Conservation (phyloP, 345 rosid genomes). For the Populus ilicifolia region DNA sequence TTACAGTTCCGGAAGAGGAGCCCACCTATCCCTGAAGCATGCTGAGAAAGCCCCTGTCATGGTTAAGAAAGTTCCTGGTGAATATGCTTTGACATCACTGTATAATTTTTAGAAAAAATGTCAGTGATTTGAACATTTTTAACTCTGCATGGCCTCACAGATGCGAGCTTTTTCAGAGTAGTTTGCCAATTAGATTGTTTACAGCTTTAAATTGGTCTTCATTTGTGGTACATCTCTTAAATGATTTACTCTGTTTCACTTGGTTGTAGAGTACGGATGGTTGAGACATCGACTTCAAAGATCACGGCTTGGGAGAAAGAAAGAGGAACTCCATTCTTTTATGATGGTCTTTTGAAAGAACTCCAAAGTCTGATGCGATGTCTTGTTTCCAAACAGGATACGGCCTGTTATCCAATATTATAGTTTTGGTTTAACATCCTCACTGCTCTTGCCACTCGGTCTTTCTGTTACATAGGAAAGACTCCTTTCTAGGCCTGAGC, state of each 20-base stretch:
- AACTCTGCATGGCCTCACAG: not conserved
- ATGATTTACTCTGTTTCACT: not conserved
- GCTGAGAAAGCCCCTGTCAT: slow-evolving; percentile 69
- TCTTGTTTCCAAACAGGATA: no score
- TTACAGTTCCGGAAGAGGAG: slow-evolving; percentile 37
- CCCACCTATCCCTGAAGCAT: slow-evolving; percentile 1
- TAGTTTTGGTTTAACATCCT: no score
- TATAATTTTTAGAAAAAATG: not conserved
- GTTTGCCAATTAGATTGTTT: not conserved
- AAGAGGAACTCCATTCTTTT: slow-evolving; percentile 44
- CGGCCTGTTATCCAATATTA: no score
- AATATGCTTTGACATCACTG: slow-evolving; percentile 3
- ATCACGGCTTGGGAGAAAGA: slow-evolving; percentile 62
- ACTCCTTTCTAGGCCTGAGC: slow-evolving; percentile 58
- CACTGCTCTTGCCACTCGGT: no score
- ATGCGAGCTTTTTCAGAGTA: not conserved
- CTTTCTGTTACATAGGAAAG: slow-evolving; percentile 34
- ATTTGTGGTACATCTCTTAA: not conserved
- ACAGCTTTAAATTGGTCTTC: not conserved
- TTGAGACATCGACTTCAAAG: slow-evolving; percentile 51
- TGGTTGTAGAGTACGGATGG: slow-evolving; percentile 46
- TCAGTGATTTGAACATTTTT: not conserved
- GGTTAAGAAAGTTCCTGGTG: slow-evolving; percentile 73
- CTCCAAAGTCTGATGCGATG: no score
- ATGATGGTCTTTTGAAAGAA: no score